A percentile compares a stretch with the other conserved stretches of the same genome.
phyloP scores from a whole-genome alignment of 768 basidiomycete genomes.

The Nidularia sp. region DNA sequence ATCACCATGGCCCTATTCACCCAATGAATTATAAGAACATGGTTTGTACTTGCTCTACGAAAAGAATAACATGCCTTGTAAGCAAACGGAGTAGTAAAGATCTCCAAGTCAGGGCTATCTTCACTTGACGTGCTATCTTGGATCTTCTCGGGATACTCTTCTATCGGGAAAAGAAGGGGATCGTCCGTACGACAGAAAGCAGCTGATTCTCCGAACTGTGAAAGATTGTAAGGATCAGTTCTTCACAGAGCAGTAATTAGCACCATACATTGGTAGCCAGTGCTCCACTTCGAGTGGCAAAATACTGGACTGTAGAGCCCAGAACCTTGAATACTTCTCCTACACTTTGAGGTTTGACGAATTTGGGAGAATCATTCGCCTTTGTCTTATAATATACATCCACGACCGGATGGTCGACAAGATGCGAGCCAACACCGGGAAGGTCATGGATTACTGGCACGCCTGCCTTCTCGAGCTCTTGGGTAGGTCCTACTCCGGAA shows the following conservation, averaged over 20 bases:
- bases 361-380: slow-evolving; percentile 35
- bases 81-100: slow-evolving; percentile 40
- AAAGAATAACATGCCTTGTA: slow-evolving; percentile 26
- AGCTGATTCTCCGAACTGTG: slow-evolving; percentile 47
- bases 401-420: slow-evolving; percentile 69
- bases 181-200: slow-evolving; percentile 59
- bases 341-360: slow-evolving; percentile 27
- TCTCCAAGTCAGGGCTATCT: slow-evolving; percentile 45
- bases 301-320: slow-evolving; percentile 34
- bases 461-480: slow-evolving; percentile 44
- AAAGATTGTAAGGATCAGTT: neutral
- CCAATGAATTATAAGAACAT: neutral
- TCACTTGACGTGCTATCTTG: slow-evolving; percentile 40
- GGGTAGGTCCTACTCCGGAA: slow-evolving; percentile 72
- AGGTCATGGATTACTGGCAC: slow-evolving; percentile 61
- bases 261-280: slow-evolving; percentile 49
- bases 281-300: slow-evolving; percentile 41
- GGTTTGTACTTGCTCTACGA: no score
- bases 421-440: slow-evolving; percentile 65
- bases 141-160: slow-evolving; percentile 24
- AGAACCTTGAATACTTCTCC: slow-evolving; percentile 18
- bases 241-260: neutral
- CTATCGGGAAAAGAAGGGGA: slow-evolving; percentile 33
- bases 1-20: slow-evolving; percentile 28
- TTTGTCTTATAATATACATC: slow-evolving; percentile 53